phyloP scores from a whole-genome alignment of 306 rosid species.

The Glycine latifolia region DNA sequence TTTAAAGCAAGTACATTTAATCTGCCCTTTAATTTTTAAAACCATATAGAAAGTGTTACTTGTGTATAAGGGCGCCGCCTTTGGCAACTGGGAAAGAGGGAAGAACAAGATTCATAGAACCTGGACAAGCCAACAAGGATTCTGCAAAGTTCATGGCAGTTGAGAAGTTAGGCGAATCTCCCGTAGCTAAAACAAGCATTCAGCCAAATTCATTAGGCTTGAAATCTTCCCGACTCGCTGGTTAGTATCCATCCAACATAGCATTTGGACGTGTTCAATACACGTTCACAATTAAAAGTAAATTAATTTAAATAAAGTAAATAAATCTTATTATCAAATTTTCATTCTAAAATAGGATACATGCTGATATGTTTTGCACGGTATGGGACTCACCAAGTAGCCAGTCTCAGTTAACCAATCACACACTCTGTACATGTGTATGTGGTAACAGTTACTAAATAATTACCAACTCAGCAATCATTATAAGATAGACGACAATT shows the following conservation, averaged over 20 bases:
- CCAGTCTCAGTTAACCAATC: too few species aligned
- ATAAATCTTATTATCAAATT: too few species aligned
- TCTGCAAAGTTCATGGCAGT: background rate
- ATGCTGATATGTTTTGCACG: too few species aligned
- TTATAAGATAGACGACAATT: too few species aligned
- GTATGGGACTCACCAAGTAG: too few species aligned
- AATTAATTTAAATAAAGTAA: too few species aligned
- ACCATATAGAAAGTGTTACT: background rate
- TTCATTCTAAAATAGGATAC: too few species aligned
- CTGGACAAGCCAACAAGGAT: constrained; percentile 12
- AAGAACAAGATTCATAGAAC: constrained; percentile 19
- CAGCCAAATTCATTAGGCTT: background rate
- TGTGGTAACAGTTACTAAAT: too few species aligned
- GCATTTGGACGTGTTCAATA: background rate
- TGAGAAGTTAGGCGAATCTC: background rate
- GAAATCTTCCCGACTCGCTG: too few species aligned
- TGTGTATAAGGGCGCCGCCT: background rate
- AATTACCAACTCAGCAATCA: too few species aligned
- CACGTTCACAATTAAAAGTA: background rate
- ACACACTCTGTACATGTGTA: too few species aligned
- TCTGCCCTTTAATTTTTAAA: background rate
- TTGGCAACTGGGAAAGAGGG: background rate
- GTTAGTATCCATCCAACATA: background rate
- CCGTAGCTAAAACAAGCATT: background rate
- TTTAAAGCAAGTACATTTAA: background rate